Evolutionary conservation across 306 rosid genomes (phyloP).

Genomic region (Coriaria nepalensis): DNA sequence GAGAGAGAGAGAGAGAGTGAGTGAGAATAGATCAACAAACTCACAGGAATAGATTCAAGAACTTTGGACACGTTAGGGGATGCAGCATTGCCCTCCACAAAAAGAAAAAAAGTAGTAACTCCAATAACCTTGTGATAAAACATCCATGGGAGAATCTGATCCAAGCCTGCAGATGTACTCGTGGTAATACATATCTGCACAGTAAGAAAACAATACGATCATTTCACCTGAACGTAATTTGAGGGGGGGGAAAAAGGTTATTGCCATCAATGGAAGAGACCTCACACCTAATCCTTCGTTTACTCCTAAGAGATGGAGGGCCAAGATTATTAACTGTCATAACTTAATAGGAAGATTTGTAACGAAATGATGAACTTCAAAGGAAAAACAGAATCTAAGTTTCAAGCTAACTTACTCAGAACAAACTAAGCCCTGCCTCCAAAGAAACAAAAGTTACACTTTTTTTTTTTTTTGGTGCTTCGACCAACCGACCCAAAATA

Average conservation of each 20-base stretch:
- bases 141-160: constrained; percentile 98
- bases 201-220: constrained; percentile 8
- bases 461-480: too few relatives aligned
- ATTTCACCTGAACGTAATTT: neutral
- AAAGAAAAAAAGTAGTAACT: constrained; percentile 64
- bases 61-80: constrained; percentile 62
- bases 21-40: constrained; percentile 16
- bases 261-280: neutral
- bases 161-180: constrained; percentile 86
- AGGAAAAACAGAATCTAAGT: too few relatives aligned
- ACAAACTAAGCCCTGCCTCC: too few relatives aligned
- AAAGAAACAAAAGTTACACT: too few relatives aligned
- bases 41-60: constrained; percentile 78
- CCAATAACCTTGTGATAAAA: constrained; percentile 91
- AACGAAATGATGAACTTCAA: too few relatives aligned
- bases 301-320: neutral
- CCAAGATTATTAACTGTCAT: neutral
- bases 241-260: neutral
- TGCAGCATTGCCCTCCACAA: constrained; percentile 96
- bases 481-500: too few relatives aligned
- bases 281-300: neutral
- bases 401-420: too few relatives aligned
- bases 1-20: constrained; percentile 7
- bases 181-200: constrained; percentile 72
- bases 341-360: too few relatives aligned